Percentiles rank a stretch among this genome's conserved stretches.
phyloP scores from a whole-genome alignment of 305 asterid species.

The Fraxinus sp. region DNA sequence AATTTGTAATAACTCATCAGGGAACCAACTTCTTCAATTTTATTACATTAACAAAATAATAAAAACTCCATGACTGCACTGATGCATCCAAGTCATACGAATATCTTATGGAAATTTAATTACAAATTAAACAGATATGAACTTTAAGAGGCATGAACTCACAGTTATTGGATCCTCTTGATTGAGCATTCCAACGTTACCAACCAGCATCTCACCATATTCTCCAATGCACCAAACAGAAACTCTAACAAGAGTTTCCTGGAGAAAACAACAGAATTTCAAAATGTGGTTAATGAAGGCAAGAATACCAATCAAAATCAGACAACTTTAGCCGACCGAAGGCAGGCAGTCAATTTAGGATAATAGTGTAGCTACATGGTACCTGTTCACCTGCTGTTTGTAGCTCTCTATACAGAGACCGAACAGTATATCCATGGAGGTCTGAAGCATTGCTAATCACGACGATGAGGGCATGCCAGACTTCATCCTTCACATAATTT shows the following conservation, averaged over 20 bases:
- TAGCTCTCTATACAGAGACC: slow-evolving; percentile 75
- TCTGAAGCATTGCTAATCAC: slow-evolving; percentile 82
- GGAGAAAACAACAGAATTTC: slow-evolving; percentile 26
- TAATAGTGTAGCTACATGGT: slow-evolving; percentile 20
- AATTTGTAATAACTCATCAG: not conserved
- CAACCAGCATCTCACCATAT: slow-evolving; percentile 85
- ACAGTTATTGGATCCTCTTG: slow-evolving; percentile 83
- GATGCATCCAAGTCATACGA: slow-evolving; percentile 14
- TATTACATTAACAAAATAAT: not conserved
- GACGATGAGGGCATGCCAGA: slow-evolving; percentile 93
- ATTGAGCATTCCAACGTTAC: slow-evolving; percentile 71
- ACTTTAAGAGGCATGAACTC: slow-evolving; percentile 44
- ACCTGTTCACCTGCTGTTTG: slow-evolving; percentile 82
- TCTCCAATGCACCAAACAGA: slow-evolving; percentile 99
- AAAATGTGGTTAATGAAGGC: slow-evolving; percentile 14
- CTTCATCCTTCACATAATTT: slow-evolving; percentile 88
- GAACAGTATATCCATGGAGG: slow-evolving; percentile 90
- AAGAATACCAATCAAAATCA: not conserved
- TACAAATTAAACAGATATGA: not conserved
- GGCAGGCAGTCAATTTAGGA: not conserved
- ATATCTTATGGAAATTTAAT: slow-evolving; percentile 8
- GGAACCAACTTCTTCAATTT: not conserved
- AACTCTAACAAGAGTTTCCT: slow-evolving; percentile 94
- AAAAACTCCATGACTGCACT: slow-evolving; percentile 5
- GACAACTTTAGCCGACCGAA: not conserved